Evolutionary conservation across 2,329 filamentous ascomycete genomes (phyloP), one percentile per base, ranked within the genome.

Genomic region (Elsinoe fawcettii): DNA sequence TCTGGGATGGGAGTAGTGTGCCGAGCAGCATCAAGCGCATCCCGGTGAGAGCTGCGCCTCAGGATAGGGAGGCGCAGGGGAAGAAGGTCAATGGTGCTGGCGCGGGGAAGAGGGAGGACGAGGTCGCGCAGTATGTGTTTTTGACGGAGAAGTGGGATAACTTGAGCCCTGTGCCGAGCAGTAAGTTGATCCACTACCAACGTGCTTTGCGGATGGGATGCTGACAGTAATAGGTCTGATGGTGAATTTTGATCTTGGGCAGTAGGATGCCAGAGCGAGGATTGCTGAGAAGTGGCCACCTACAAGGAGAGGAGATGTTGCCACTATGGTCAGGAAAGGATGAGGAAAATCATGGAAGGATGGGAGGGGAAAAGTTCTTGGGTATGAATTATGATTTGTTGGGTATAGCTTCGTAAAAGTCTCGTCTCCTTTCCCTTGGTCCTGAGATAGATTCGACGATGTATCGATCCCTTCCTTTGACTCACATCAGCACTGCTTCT

Each of bases 61-160:
- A 53, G 49, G 49, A 53, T 5, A 53, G 20, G 32, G 49, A 27
- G 49, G 14, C 39, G 49, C n/a, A 44, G 8, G 41, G 22, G 22
- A 46, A 46, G 41, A 25, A n/a, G 12, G 20, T 14, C 16, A 44
- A 44, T 20, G 41, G 41, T 7, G 9, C 22, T 6, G 14, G 18
- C 5, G 41, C 16, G 2, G 41, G 2, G 71, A 71, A 49, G 27
- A 18, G 11, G 25, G 27, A 18, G 46, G 65, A 71, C 55, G 60
- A 57, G 20, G 67, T 65, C 64, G 57, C 61, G 41, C 75, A 73
- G 59, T 70, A 74, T 65, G 68, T 69, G 22, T 78, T 75, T 59
- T 62, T 78, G 68, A 76, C 73, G 34, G 75, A 76, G 68, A 73
- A 74, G 54, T 74, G 73, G 71, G 73, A 76, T 66, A 68, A 66